Evolutionary conservation across 2,329 filamentous ascomycete genomes (phyloP).

Genomic region (Geoglossum cookeanum): DNA sequence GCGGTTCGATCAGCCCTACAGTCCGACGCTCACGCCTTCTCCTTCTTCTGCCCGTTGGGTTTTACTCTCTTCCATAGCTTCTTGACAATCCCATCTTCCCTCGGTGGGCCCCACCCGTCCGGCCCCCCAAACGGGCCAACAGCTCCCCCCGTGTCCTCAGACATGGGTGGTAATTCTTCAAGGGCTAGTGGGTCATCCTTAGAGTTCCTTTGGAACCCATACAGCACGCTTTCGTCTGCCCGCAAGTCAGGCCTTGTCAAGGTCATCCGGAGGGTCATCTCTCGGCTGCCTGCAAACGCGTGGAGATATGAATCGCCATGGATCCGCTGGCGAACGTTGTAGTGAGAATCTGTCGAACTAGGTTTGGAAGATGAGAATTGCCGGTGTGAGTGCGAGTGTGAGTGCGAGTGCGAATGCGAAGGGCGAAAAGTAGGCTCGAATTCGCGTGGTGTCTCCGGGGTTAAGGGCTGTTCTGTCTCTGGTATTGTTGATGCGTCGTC

Average conservation of each 20-base stretch:
- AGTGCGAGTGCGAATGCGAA: conserved; percentile 7
- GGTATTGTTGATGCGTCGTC: conserved; percentile 13
- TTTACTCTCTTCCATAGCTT: conserved; percentile 31
- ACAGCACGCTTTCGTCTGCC: conserved; percentile 50
- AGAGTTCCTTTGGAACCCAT: conserved; percentile 42
- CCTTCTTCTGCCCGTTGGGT: background rate
- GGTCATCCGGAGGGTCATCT: conserved; percentile 96
- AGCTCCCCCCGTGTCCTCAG: conserved; percentile 24
- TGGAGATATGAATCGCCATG: conserved; percentile 25
- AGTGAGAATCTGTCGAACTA: conserved; percentile 2
- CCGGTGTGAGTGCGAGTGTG: conserved; percentile 8
- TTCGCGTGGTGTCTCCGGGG: conserved; percentile 16
- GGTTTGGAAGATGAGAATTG: conserved; percentile 9
- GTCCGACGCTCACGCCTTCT: background rate
- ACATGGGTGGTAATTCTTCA: conserved; percentile 28
- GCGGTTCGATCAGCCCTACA: background rate
- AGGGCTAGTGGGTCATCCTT: conserved; percentile 34
- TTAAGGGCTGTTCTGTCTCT: conserved; percentile 16
- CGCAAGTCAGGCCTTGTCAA: conserved; percentile 77
- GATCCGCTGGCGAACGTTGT: conserved; percentile 2
- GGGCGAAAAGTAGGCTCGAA: conserved; percentile 17
- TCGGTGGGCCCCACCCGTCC: conserved; percentile 23
- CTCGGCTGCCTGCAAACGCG: conserved; percentile 41
- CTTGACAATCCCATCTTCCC: conserved; percentile 37
- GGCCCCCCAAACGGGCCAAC: conserved; percentile 21